Conservation (phyloP, 306 rosid genomes). For the Inga leiocalycina region DNA sequence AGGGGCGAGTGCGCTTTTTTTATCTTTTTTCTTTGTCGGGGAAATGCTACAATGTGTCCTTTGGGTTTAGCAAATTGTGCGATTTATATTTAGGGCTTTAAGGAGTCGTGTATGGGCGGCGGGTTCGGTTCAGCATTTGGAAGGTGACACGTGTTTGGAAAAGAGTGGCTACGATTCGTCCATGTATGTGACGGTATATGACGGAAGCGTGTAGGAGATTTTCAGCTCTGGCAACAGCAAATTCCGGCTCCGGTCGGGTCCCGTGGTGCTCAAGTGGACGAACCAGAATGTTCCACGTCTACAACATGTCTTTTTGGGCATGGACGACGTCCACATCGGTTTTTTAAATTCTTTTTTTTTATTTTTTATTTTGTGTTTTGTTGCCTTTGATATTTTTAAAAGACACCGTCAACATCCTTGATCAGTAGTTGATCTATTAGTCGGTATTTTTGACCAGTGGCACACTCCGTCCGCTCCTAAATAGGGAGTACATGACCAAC, state of each 20-base stretch:
- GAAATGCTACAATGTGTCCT: neutral
- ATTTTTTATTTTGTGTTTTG: neutral
- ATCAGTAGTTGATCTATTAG: neutral
- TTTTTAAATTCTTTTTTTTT: neutral
- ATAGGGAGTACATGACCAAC: neutral
- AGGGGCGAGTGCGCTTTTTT: slow-evolving; percentile 1
- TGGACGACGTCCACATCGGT: neutral
- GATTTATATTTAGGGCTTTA: slow-evolving; percentile 15
- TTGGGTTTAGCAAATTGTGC: neutral
- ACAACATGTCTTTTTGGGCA: neutral
- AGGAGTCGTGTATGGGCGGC: slow-evolving; percentile 25
- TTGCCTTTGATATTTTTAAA: neutral
- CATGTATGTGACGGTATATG: slow-evolving; percentile 24
- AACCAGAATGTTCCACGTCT: neutral
- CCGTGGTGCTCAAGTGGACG: neutral
- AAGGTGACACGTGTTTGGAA: slow-evolving; percentile 8
- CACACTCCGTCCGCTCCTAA: neutral
- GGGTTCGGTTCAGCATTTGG: slow-evolving; percentile 6
- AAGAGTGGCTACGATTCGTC: slow-evolving; percentile 40
- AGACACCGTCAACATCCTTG: neutral
- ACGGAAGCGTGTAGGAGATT: slow-evolving; percentile 40
- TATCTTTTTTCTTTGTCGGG: neutral
- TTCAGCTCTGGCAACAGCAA: slow-evolving; percentile 23
- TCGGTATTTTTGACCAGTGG: neutral
- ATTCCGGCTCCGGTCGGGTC: slow-evolving; percentile 22